Evolutionary conservation across 1,284 basidiomycete species (phyloP), one percentile per base, ranked within the genome.

Genomic region (Porodaedalea pini): DNA sequence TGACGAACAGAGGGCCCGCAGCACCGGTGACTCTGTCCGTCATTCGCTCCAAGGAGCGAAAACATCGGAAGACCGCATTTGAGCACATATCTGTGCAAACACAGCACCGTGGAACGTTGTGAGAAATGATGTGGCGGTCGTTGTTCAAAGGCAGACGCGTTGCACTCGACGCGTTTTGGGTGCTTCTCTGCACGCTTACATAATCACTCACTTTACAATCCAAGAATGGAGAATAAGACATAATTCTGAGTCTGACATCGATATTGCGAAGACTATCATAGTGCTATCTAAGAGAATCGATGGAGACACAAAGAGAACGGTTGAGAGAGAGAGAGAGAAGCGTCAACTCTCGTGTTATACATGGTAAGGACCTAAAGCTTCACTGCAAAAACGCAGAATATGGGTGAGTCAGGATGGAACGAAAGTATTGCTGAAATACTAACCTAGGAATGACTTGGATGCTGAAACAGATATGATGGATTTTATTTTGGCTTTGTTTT

Each of bases 1-100:
- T 79, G 51, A 98, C 82, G 70, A 98, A 98, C 65, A 90, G 81
- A 0, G 94, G 94, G 0, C 96, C 95, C 13, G 92, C 94, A 51
- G 88, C 86, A 58, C 94, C 93, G 0, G 93, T 97, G 40, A 96
- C 64, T 66, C 80, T 78, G 71, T 97, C 93, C 3, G 83, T 92
- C 47, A 75, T 72, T 47, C 83, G 74, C 73, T 98, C 94, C 29
- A 96, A 71, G 21, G 78, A 75, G 69, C 85, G 90, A 76, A 95
- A 97, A 74, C 91, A 94, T 52, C 83, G 79, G 66, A 96, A 96
- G 51, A 97, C 90, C 23, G 69, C 67, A 53, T 72, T 72, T 2
- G 81, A 75, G 67, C 80, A 83, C 62, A 78, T 66, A 13, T 79
- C 78, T 78, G 27, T 29, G 51, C 51, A 41, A 40, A 31, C 25